Base-by-base conservation (phyloP, 169 alveolate species). In the Fabrea salina region DNA sequence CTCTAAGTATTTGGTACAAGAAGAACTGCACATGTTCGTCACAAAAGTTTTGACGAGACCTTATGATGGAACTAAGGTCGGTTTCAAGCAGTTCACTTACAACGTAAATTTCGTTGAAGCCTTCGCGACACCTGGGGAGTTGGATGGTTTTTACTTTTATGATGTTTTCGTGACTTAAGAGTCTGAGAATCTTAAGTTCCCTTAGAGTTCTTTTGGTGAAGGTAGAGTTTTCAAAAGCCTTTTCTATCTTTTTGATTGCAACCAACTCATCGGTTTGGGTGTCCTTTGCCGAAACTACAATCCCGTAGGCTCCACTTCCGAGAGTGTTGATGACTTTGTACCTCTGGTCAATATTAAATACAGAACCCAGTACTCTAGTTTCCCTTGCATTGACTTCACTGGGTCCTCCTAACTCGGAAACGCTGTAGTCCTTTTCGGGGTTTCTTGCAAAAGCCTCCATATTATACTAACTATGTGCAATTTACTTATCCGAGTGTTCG, bases 1-100 rank as follows among this genome's bases (percentile, higher is more conserved):
- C 99, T 39, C 94, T 92, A 37, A 97, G 90, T 16, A 96, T 90
- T 75, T 97, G 97, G 83, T 96, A 98, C 68, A 94, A 75, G 71
- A 90, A 88, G 72, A 84, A 85, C 82, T 90, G 68, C n/a, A 76
- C 59, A 77, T 92, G 96, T 32, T 87, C 93, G 61, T 86, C 91
- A 4, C 92, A 61, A 27, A 92, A 86, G 32, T 79, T 75, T 59
- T 92, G 39, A 32, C 74, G 67, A 30, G 93, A 85, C 64, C 84
- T 89, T 11, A 92, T 86, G 25, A 92, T 89, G 11, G 82, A 61
- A 13, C 89, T 91, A n/a, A 92, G 71, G 70, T 92, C 96, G 3
- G 96, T 89, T 59, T 92, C 94, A 94, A 92, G 87, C 43, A 86
- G 77, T 68, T 89, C 96, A 71, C 49, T 54, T 33, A 89, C 89